Evolutionary conservation across 1,284 basidiomycete species (phyloP), one percentile per base, ranked within the genome.

Genomic region (Vanrija humicola): DNA sequence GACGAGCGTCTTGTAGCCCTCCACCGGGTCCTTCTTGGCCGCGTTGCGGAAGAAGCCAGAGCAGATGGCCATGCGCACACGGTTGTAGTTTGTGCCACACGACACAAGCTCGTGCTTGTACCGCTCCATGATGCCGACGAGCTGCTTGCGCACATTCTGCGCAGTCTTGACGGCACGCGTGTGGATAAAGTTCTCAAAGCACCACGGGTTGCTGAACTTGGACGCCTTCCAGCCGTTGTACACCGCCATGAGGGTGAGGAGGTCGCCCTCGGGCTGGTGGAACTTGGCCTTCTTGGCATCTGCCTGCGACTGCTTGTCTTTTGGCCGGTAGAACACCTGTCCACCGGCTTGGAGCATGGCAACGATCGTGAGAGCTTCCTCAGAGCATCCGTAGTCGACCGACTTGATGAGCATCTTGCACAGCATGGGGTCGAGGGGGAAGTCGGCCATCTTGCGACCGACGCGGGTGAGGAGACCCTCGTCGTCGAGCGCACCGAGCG

Each of bases 371-470:
- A 99, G 78, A 61, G 97, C 93, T 77, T 99, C 96, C 68, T 98
- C 94, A 0, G 92, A 96, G 72, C 95, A 98, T 10, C 92, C 93
- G 51, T 91, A 81, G 67, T 98, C 95, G 23, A 98, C 93, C 2
- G 91, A 95, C n/a, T 92, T 90, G 74, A 98, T 98, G 52, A 99
- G 79, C 93, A 97, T 98, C 80, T 98, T 98, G 10, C 95, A 93
- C 59, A 94, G 79, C 4, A 90, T 85, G 6, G 95, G 96, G 62
- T 98, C 94, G 86, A 98, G 91, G 6, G 96, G 96, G 79, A 98
- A 95, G 72, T 98, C 95, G 1, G 96, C 95, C 96, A 99, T 98
- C 78, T 98, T 98, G 55, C 95, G 83, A 1, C 95, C 96, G 14
- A 98, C 79, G 16, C 90, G 83, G 0, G 96, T 99, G 66, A 99